Percentiles rank a stretch among this genome's conserved stretches.
Conservation (phyloP, 257 asterid genomes). For the Ophiorrhiza pumila region DNA sequence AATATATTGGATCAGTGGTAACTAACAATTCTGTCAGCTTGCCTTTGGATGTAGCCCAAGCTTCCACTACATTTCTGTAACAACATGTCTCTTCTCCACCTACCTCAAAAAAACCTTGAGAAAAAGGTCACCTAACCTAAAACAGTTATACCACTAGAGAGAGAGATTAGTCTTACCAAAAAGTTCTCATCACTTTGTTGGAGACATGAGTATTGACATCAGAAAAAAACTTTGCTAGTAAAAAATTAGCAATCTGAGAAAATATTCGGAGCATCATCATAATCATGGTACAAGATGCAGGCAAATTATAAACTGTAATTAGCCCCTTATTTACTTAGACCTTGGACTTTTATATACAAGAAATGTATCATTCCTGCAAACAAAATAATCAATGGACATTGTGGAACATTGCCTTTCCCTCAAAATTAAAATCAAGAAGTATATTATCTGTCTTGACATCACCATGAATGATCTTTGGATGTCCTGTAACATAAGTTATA, state of each 20-base stretch:
- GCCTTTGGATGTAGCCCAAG: neutral
- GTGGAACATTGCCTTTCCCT: constrained; percentile 57
- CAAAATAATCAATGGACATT: neutral
- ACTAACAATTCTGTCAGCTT: too few relatives aligned
- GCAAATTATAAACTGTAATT: neutral
- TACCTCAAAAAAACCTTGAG: neutral
- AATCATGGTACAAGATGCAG: constrained; percentile 4
- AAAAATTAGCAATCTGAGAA: constrained; percentile 94
- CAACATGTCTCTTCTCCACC: neutral
- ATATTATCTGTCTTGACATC: constrained; percentile 92
- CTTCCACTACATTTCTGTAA: neutral
- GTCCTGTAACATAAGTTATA: constrained; percentile 46
- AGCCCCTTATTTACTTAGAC: neutral
- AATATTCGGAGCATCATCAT: constrained; percentile 12
- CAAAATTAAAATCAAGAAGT: constrained; percentile 77
- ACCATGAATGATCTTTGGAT: constrained; percentile 90
- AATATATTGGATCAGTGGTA: too few relatives aligned
- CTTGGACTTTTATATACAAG: neutral
- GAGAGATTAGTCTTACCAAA: constrained; percentile 69
- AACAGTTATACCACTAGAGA: neutral
- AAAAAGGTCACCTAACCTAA: neutral
- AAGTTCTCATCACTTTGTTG: constrained; percentile 93
- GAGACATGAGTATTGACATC: constrained; percentile 83
- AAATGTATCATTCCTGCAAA: neutral
- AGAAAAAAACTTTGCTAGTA: constrained; percentile 70